A percentile compares a stretch with the other conserved stretches of the same genome.
Conservation (phyloP, 495 filamentous ascomycete genomes). For the Penicillium ochrochloron region DNA sequence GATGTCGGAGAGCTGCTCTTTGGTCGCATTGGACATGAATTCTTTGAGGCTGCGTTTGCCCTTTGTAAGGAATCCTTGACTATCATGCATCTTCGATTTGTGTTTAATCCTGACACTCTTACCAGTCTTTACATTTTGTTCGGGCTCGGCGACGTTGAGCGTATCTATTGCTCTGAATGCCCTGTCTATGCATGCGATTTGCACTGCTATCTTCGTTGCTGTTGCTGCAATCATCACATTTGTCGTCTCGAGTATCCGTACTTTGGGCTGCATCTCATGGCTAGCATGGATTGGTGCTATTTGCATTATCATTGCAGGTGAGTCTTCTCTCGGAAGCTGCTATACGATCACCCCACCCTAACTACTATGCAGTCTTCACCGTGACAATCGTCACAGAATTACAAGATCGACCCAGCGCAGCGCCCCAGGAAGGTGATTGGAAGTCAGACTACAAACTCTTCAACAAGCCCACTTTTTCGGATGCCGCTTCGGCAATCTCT, state of each 20-base stretch:
- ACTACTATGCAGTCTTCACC: slow-evolving; percentile 60
- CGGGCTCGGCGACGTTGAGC: slow-evolving; percentile 60
- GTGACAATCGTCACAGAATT: slow-evolving; percentile 70
- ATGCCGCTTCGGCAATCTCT: slow-evolving; percentile 61
- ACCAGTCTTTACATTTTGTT: slow-evolving; percentile 55
- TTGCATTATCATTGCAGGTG: slow-evolving; percentile 42
- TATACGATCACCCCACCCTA: neutral
- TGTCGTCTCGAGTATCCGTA: slow-evolving; percentile 40
- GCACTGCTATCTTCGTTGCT: slow-evolving; percentile 56
- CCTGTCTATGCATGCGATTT: slow-evolving; percentile 65
- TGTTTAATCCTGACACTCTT: slow-evolving; percentile 42
- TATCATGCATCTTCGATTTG: neutral
- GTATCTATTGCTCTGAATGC: slow-evolving; percentile 72
- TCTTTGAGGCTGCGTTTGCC: slow-evolving; percentile 60
- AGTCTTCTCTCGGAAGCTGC: neutral
- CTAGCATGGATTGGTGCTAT: slow-evolving; percentile 44
- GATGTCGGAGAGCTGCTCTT: slow-evolving; percentile 69
- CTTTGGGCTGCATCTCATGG: slow-evolving; percentile 40
- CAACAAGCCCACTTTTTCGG: slow-evolving; percentile 30
- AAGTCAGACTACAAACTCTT: slow-evolving; percentile 39
- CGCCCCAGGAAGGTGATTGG: slow-evolving; percentile 38
- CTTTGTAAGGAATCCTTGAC: slow-evolving; percentile 38
- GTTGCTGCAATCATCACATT: slow-evolving; percentile 43
- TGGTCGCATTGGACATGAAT: slow-evolving; percentile 62
- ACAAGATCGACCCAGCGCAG: slow-evolving; percentile 42